Conservation (phyloP, 371 early-diverging fungal species). For the Mucor piriformis region DNA sequence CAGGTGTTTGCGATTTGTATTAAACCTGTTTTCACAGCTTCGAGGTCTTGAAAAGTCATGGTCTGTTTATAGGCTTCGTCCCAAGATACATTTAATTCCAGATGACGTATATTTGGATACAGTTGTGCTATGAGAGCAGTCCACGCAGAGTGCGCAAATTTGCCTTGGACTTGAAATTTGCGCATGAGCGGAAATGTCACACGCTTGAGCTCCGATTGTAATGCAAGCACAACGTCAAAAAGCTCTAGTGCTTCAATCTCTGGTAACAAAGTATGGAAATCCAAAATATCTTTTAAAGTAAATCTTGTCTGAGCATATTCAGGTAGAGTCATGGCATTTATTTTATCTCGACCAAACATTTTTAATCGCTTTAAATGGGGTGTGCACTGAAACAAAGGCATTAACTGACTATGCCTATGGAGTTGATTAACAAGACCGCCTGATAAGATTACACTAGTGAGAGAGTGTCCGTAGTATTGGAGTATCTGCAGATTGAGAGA, state of each 20-base stretch:
- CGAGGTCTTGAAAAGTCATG: not conserved
- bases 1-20: not conserved
- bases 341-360: not conserved
- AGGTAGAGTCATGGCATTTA: not conserved
- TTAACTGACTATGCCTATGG: not conserved
- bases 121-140: not conserved
- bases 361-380: not conserved
- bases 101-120: constrained; percentile 2
- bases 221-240: not conserved
- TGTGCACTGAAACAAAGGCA: not conserved
- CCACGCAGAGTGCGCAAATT: constrained; percentile 4
- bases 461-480: not conserved
- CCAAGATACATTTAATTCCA: constrained; percentile 1
- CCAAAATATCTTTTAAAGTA: not conserved
- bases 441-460: not conserved
- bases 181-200: not conserved
- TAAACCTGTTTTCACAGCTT: not conserved
- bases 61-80: not conserved
- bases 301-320: not conserved
- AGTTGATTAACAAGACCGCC: not conserved
- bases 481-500: not conserved
- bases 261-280: constrained; percentile 2
- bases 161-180: not conserved
- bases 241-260: not conserved
- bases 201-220: not conserved